Percentiles rank a stretch among this genome's conserved stretches.
phyloP scores from a whole-genome alignment of 2,329 filamentous ascomycete genomes.

The Neonectria ditissima region DNA sequence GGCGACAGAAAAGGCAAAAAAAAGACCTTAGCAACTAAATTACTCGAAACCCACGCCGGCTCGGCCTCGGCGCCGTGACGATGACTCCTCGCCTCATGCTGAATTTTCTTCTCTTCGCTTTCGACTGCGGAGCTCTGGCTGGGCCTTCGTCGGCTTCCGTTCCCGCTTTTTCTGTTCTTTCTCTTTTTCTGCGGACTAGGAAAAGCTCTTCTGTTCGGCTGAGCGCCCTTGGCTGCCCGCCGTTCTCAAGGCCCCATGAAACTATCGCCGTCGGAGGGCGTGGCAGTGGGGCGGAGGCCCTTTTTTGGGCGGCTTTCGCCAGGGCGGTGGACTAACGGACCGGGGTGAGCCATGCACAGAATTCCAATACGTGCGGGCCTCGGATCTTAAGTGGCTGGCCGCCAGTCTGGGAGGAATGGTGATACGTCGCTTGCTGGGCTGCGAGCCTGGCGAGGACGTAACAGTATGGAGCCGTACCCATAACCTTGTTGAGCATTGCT shows the following conservation, averaged over 20 bases:
- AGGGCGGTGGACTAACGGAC: constrained; percentile 17
- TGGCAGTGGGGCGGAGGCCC: constrained; percentile 7
- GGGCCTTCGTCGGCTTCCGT: background rate
- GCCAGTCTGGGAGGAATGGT: constrained; percentile 8
- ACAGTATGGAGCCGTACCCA: background rate
- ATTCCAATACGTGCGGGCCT: constrained; percentile 24
- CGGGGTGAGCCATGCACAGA: constrained; percentile 37
- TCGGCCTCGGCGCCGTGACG: background rate
- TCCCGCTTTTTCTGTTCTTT: background rate
- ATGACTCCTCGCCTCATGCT: constrained; percentile 5
- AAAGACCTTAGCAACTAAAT: background rate
- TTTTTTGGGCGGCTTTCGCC: background rate
- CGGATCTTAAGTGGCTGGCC: constrained; percentile 17
- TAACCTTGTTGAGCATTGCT: constrained; percentile 6
- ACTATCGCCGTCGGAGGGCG: constrained; percentile 21
- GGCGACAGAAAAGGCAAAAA: background rate
- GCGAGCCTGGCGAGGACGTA: background rate
- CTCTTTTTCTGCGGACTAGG: background rate
- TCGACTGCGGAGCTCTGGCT: background rate
- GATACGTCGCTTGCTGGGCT: background rate
- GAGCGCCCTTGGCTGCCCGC: background rate
- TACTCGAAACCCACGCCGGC: background rate
- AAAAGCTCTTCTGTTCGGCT: constrained; percentile 3
- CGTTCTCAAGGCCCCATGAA: constrained; percentile 8
- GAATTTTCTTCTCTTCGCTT: background rate